Percentiles rank a stretch among this genome's conserved stretches.
Evolutionary conservation across 1,284 basidiomycete genomes (phyloP).

Genomic region (Tilletia setariae): DNA sequence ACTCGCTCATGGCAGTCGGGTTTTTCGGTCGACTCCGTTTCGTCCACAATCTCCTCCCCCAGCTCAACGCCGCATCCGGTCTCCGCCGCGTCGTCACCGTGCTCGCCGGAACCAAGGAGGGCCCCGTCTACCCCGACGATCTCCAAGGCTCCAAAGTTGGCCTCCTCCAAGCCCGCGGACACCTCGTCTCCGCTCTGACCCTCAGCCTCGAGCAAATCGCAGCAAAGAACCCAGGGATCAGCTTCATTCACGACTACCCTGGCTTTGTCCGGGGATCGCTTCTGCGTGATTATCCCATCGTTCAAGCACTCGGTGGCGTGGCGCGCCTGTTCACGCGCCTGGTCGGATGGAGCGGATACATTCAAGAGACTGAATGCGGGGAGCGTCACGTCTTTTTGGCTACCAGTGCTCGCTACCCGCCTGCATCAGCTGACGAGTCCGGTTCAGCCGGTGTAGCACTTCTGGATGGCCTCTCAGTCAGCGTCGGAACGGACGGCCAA

Average conservation of each 20-base stretch:
- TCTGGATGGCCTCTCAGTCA: constrained; percentile 11
- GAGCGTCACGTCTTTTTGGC: constrained; percentile 17
- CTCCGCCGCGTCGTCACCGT: constrained; percentile 19
- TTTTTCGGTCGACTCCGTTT: constrained; percentile 17
- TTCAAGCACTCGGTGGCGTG: neutral
- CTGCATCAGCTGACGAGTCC: neutral
- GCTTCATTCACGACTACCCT: constrained; percentile 19
- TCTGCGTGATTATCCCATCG: constrained; percentile 3
- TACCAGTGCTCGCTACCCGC: constrained; percentile 16
- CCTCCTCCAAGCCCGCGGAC: constrained; percentile 3
- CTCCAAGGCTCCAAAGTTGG: neutral
- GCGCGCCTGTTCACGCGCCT: neutral
- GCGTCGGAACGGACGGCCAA: constrained; percentile 3
- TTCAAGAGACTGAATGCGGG: constrained; percentile 10
- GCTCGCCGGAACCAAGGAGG: constrained; percentile 20
- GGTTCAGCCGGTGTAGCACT: constrained; percentile 13
- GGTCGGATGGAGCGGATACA: neutral
- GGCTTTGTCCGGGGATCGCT: constrained; percentile 14
- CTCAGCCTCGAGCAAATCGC: constrained; percentile 14
- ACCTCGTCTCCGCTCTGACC: constrained; percentile 16
- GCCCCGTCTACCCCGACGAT: constrained; percentile 12
- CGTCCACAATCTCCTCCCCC: constrained; percentile 14
- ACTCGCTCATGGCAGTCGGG: constrained; percentile 11
- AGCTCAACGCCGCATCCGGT: constrained; percentile 5
- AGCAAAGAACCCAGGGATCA: constrained; percentile 16